Conservation (phyloP, 805 yeast genomes). For the Spencermartinsiella europaea region DNA sequence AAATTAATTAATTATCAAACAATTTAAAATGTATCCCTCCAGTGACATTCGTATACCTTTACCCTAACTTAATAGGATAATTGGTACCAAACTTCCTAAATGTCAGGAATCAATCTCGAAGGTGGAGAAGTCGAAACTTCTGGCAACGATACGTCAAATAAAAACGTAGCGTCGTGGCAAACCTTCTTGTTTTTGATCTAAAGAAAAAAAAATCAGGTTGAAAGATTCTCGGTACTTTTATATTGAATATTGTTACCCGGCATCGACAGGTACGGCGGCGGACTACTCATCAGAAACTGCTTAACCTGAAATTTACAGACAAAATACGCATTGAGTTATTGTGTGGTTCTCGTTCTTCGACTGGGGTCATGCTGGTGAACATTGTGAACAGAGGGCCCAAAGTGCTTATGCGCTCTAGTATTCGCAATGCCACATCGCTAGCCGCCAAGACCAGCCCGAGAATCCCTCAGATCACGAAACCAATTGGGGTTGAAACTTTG, state of each 20-base stretch:
- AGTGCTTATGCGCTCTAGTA: no score
- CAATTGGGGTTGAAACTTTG: conserved; percentile 39
- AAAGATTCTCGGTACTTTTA: conserved; percentile 4
- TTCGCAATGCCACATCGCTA: no score
- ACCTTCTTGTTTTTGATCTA: conserved; percentile 35
- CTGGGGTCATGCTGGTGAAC: no score
- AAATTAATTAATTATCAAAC: no score
- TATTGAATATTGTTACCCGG: no score
- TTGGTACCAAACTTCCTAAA: conserved; percentile 34
- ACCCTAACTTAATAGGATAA: conserved; percentile 24
- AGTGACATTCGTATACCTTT: conserved; percentile 31
- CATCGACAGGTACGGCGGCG: no score
- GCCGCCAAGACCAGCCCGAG: neutral
- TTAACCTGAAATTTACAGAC: no score
- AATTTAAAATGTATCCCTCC: conserved; percentile 28
- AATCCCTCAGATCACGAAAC: conserved; percentile 33
- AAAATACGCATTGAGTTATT: no score
- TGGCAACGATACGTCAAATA: conserved; percentile 33
- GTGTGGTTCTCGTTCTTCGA: no score
- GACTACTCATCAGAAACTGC: no score
- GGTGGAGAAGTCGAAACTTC: conserved; percentile 24
- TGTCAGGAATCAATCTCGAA: conserved; percentile 33
- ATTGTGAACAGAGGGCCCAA: no score
- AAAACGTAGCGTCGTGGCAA: conserved; percentile 34
- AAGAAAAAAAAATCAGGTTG: conserved; percentile 20